Evolutionary conservation across 495 filamentous ascomycete genomes (phyloP).

Genomic region (Penicillium antarcticum): DNA sequence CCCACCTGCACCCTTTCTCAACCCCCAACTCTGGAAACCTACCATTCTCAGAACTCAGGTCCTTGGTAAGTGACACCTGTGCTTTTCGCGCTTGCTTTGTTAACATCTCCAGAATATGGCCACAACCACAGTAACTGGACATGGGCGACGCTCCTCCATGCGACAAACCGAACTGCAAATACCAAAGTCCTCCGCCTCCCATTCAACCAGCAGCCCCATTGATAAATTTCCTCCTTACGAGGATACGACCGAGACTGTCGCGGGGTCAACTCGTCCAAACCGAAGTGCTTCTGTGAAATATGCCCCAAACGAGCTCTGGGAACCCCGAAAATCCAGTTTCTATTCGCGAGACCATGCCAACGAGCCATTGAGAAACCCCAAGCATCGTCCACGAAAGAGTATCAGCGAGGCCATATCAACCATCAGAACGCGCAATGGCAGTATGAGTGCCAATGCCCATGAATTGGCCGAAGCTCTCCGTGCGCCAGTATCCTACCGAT

Average conservation of each 20-base stretch:
- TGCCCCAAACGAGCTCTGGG: conserved; percentile 33
- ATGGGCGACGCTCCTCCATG: conserved; percentile 43
- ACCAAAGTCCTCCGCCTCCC: conserved; percentile 23
- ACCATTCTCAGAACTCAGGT: not conserved
- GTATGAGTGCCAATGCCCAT: conserved; percentile 86
- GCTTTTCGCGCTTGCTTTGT: not conserved
- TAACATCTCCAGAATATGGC: conserved; percentile 30
- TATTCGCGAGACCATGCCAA: conserved; percentile 34
- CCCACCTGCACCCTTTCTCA: not conserved
- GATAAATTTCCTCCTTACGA: conserved; percentile 45
- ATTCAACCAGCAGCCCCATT: conserved; percentile 37
- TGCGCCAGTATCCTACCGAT: conserved; percentile 82
- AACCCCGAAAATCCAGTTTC: conserved; percentile 30
- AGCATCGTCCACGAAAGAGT: conserved; percentile 75
- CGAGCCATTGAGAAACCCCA: conserved; percentile 45
- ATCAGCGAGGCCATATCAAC: conserved; percentile 80
- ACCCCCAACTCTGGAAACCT: not conserved
- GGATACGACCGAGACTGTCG: conserved; percentile 32
- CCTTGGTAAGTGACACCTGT: conserved; percentile 6
- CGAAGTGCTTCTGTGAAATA: conserved; percentile 32
- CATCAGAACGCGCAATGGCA: conserved; percentile 72
- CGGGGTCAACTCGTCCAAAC: conserved; percentile 20
- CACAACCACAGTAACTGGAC: conserved; percentile 43
- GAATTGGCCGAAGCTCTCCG: conserved; percentile 89
- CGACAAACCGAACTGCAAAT: conserved; percentile 39